phyloP scores from a whole-genome alignment of 768 basidiomycete genomes.

The Tephrocybe sp. region DNA sequence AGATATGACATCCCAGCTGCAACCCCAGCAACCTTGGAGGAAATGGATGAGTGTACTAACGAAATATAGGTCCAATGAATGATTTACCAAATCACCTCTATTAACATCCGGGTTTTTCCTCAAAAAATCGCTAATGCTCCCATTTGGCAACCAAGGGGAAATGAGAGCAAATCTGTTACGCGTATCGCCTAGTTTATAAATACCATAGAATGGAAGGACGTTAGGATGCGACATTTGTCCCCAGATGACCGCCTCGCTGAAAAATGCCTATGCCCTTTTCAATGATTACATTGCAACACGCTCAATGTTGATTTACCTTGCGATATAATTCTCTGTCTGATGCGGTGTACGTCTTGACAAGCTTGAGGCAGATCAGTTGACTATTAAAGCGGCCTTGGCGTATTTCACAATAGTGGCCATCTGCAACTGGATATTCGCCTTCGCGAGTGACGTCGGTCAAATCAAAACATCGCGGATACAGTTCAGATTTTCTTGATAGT shows the following conservation, averaged over 20 bases:
- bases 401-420: not conserved
- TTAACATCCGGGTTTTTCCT: not conserved
- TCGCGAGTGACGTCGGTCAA: not conserved
- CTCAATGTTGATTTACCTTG: not conserved
- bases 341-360: not conserved
- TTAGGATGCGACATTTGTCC: slow-evolving; percentile 5
- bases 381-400: slow-evolving; percentile 1
- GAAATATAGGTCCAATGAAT: no score
- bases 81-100: not conserved
- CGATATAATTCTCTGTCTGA: not conserved
- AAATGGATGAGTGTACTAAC: not conserved
- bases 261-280: not conserved
- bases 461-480: not conserved
- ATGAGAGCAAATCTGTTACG: slow-evolving; percentile 1
- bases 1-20: slow-evolving; percentile 4
- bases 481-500: not conserved
- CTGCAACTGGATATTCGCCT: not conserved
- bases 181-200: not conserved
- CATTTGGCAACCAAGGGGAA: slow-evolving; percentile 7
- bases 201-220: slow-evolving; percentile 8
- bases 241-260: slow-evolving; percentile 6
- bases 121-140: not conserved
- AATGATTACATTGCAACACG: not conserved
- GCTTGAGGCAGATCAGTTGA: slow-evolving; percentile 2
- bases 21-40: not conserved